phyloP scores from a whole-genome alignment of 306 rosid species.

The Trifolium pratense region DNA sequence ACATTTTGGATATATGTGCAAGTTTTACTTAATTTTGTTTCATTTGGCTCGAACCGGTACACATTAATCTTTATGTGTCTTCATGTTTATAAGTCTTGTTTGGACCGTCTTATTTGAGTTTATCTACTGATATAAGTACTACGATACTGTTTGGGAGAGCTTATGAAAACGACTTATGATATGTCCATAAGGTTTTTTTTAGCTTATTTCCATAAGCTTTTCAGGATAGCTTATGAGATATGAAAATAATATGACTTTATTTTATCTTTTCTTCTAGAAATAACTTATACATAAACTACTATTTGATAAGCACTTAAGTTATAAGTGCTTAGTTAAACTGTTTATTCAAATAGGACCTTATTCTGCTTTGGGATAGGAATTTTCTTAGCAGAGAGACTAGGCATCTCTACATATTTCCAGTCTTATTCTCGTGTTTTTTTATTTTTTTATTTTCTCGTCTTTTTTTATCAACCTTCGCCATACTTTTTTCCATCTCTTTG shows the following conservation, averaged over 20 bases:
- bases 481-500: not conserved
- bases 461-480: not conserved
- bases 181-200: not conserved
- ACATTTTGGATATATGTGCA: not conserved
- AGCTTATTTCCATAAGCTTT: not conserved
- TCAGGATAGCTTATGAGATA: not conserved
- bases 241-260: not conserved
- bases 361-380: not conserved
- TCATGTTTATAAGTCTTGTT: not conserved
- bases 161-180: not conserved
- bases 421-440: not conserved
- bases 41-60: not conserved
- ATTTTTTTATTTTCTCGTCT: not conserved
- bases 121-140: too few species aligned
- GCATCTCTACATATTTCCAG: not conserved
- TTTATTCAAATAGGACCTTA: not conserved
- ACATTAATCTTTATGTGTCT: not conserved
- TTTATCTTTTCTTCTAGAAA: not conserved
- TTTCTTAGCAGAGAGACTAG: not conserved
- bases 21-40: slow-evolving; percentile 1
- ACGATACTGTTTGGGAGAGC: not conserved
- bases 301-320: not conserved
- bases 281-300: not conserved
- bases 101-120: not conserved
- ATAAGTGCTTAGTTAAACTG: not conserved